Evolutionary conservation across 805 yeast species (phyloP).

Genomic region (Clavispora carvajalis): DNA sequence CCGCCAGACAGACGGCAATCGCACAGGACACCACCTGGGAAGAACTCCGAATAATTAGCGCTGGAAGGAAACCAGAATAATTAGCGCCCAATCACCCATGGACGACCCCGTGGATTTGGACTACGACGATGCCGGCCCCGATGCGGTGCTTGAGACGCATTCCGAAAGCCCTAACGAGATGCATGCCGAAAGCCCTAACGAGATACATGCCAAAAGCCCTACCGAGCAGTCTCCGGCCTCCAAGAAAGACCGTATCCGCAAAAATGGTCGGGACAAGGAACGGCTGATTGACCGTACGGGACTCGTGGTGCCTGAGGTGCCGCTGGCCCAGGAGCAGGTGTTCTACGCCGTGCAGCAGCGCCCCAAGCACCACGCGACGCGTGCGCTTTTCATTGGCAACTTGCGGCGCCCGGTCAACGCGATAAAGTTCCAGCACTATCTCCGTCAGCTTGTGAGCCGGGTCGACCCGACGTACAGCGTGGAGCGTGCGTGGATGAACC

Average conservation of each 20-base stretch:
- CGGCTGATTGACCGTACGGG: not conserved
- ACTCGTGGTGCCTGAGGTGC: not conserved
- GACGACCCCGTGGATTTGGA: not conserved
- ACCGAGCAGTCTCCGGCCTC: too few species aligned
- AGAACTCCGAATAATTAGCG: too few species aligned
- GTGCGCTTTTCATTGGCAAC: slow-evolving; percentile 43
- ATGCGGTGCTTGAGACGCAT: too few species aligned
- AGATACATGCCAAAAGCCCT: too few species aligned
- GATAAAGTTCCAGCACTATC: slow-evolving; percentile 29
- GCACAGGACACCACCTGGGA: too few species aligned
- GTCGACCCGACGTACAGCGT: slow-evolving; percentile 15
- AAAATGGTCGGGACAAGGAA: not conserved
- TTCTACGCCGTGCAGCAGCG: slow-evolving; percentile 28
- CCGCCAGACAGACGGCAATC: too few species aligned
- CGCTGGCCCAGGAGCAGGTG: slow-evolving; percentile 23
- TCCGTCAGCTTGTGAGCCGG: slow-evolving; percentile 25
- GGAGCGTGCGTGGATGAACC: slow-evolving; percentile 43
- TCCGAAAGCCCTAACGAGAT: too few species aligned
- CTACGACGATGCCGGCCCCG: not conserved
- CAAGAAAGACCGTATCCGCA: not conserved
- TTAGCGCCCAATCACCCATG: not conserved
- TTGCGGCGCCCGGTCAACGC: slow-evolving; percentile 36
- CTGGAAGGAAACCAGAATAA: too few species aligned
- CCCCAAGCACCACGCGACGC: slow-evolving; percentile 32
- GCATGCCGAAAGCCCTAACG: too few species aligned